Evolutionary conservation across 2,329 filamentous ascomycete genomes (phyloP), one percentile per base, ranked within the genome.

Genomic region (Penicillium nordicum): DNA sequence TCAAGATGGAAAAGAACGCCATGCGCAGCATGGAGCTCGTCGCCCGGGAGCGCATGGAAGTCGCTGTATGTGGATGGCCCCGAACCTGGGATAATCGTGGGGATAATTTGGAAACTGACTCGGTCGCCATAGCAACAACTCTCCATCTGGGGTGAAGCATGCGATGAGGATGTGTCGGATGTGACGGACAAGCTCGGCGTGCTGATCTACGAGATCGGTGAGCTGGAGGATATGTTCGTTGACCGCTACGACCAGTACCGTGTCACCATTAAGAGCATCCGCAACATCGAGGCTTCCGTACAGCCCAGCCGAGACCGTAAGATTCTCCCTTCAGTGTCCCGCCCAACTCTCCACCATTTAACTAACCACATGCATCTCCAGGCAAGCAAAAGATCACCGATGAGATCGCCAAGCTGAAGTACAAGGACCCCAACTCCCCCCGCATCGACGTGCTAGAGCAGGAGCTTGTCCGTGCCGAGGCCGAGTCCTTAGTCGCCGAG

Each of bases 1-100:
- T 99, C 62, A 99, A 99, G 85, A 99, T 99, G 94, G 94, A 99
- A 81, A 99, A 99, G 87, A 97, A 99, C 74, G 90, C 97, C 55
- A 99, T 99, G 94, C 91, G 94, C 76, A 97, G 92, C 74, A 87
- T 97, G 83, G 94, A 99, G 75, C 83, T 91, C 48, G 94, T 97
- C 52, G 92, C 92, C 44, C 88, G 92, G 71, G 94, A 99, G 82
- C 88, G 94, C 68, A 97, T 97, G 92, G 94, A 97, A 70, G 93
- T 97, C 65, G 94, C 94, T 71, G 92, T 96, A 89, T 71, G 90
- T 83, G 36, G 41, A 43, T 43, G 3, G 2, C 21, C 23, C 9
- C 2, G 21, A 32, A n/a, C 38, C 14, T n/a, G 25, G 3, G 16
- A 27, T 44, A 10, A 27, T 50, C 46, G 7, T 12, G 9, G 7